Percentiles rank a stretch among this genome's conserved stretches.
Conservation (phyloP, 2,329 filamentous ascomycete species). For the Hymenotorrendiella dingleyae region DNA sequence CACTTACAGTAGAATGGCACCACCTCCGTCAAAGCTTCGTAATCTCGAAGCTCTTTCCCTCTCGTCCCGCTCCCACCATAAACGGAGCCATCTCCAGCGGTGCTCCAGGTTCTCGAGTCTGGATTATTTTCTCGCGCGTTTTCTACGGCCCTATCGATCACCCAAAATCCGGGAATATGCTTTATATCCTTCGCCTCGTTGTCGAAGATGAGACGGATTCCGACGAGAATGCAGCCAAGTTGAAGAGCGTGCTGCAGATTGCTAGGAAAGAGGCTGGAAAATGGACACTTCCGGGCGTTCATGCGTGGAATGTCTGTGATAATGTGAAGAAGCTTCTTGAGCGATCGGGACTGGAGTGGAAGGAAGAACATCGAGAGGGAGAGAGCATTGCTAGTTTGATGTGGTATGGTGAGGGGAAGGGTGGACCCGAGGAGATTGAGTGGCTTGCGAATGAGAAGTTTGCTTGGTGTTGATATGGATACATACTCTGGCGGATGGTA, state of each 20-base stretch:
- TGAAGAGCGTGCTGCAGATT: slow-evolving; percentile 58
- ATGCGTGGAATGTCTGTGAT: slow-evolving; percentile 77
- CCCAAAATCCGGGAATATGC: slow-evolving; percentile 49
- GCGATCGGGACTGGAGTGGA: slow-evolving; percentile 41
- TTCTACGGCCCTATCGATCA: slow-evolving; percentile 51
- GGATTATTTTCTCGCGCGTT: slow-evolving; percentile 66
- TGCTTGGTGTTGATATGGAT: slow-evolving; percentile 77
- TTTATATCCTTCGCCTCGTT: slow-evolving; percentile 65
- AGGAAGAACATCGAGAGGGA: slow-evolving; percentile 49
- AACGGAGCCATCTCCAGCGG: slow-evolving; percentile 65
- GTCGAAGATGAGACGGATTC: slow-evolving; percentile 48
- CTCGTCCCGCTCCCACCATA: slow-evolving; percentile 43
- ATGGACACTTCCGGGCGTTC: slow-evolving; percentile 65
- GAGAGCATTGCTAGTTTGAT: slow-evolving; percentile 66
- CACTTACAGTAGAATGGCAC: slow-evolving; percentile 68
- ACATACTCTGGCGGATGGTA: no score
- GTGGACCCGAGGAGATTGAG: slow-evolving; percentile 47
- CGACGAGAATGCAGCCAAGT: slow-evolving; percentile 42
- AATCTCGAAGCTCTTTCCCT: slow-evolving; percentile 53
- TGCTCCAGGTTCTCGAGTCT: slow-evolving; percentile 50
- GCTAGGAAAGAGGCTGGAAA: slow-evolving; percentile 65
- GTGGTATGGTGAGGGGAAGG: slow-evolving; percentile 57
- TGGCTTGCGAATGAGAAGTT: slow-evolving; percentile 77
- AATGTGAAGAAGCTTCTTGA: slow-evolving; percentile 43
- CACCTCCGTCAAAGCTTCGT: slow-evolving; percentile 78